Evolutionary conservation across 345 rosid species (phyloP), one percentile per base, ranked within the genome.

Genomic region (Kandelia obovata): DNA sequence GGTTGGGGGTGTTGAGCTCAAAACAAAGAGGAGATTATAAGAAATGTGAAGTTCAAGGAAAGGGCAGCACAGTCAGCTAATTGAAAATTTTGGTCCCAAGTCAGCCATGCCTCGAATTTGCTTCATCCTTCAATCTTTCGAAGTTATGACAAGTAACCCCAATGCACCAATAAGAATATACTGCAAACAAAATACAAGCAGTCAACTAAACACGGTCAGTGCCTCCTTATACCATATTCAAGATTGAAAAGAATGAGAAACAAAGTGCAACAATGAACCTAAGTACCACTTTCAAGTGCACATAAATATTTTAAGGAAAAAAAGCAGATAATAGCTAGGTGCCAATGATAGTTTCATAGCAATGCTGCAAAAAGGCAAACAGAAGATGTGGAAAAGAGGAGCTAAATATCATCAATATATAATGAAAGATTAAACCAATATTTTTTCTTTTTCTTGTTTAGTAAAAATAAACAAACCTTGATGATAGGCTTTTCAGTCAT

Each of bases 141-240:
- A 88, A 15, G 98, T 92, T 79, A 92, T 85, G 58, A 90, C 97
- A 2, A 92, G 89, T 72, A 92, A 83, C 56, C 96, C 96, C 78
- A 92, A 76, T 1, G 91, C 96, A 49, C 96, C 96, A 3, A 89
- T 87, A 53, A 92, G 90, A 68, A 92, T 84, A 75, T 92, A 90
- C 91, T 90, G 87, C 87, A 84, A 77, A 28, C 47, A 65, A 56
- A 64, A 67, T 31, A 39, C 10, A 7, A 7, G 7, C 13, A 57
- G n/a, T 53, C 13, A 25, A 37, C 15, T 2, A 23, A 27, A 30
- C 11, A 53, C 19, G 7, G 17, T 43, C 49, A 43, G 10, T 34
- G 37, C 37, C 37, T 34, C 7, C 37, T 34, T 34, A 43, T 13
- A 43, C 5, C 49, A 43, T 5, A 43, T 13, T 1, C 2, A 2